These are phyloP conservation scores for Rubroshorea leprosula DNA, from an alignment of 345 rosid species.

Conservation along the genomic window DNA sequence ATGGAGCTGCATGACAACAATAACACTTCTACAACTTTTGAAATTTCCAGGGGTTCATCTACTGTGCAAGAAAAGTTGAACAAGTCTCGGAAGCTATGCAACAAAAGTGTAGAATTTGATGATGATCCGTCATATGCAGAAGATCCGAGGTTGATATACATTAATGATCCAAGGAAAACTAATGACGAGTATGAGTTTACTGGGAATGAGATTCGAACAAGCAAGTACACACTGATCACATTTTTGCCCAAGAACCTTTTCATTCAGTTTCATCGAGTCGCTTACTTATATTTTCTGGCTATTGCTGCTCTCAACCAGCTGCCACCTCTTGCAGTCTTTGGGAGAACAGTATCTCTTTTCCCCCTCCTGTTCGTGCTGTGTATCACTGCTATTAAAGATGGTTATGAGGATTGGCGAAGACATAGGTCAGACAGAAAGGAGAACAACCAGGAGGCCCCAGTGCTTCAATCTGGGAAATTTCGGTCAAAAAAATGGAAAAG, in stretches of 20 bases:
- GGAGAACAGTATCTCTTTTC: constrained; percentile 73
- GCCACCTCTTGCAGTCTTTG: constrained; percentile 77
- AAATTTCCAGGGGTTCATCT: constrained; percentile 34
- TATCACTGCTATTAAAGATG: constrained; percentile 78
- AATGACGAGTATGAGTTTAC: constrained; percentile 73
- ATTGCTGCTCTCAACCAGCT: constrained; percentile 83
- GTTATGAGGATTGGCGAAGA: constrained; percentile 84
- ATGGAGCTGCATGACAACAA: constrained; percentile 45
- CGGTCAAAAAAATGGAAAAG: constrained; percentile 53
- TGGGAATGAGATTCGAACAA: constrained; percentile 69
- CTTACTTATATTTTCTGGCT: constrained; percentile 65
- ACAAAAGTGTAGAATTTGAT: constrained; percentile 48
- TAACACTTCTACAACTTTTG: constrained; percentile 34
- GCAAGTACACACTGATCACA: constrained; percentile 61
- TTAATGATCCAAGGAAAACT: constrained; percentile 60
- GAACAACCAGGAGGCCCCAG: constrained; percentile 62
- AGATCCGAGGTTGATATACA: constrained; percentile 55
- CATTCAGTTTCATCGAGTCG: constrained; percentile 78
- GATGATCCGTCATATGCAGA: constrained; percentile 31
- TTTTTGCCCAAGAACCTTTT: constrained; percentile 78
- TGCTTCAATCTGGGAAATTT: constrained; percentile 46
- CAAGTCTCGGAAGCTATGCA: constrained; percentile 36
- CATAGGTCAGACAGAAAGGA: constrained; percentile 73
- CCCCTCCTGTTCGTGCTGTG: constrained; percentile 72
- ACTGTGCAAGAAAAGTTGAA: constrained; percentile 27